Evolutionary conservation across 768 basidiomycete species (phyloP).

Genomic region (Mycena maculata): DNA sequence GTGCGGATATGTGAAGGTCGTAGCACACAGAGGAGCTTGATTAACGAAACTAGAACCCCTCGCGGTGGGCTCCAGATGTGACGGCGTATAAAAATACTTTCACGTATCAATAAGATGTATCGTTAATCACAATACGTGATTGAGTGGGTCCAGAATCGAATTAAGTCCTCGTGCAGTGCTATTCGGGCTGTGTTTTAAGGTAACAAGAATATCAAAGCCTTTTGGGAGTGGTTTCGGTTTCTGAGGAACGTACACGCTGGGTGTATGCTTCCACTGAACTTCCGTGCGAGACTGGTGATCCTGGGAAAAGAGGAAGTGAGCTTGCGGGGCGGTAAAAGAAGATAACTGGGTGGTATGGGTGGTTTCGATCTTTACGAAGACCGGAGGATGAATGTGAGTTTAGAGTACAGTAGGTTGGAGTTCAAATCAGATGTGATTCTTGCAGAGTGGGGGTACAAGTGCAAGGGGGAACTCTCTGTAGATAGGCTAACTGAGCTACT

Average conservation of each 20-base stretch:
- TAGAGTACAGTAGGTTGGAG: too few species aligned
- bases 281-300: neutral
- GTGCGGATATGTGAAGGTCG: neutral
- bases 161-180: neutral
- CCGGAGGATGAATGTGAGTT: too few species aligned
- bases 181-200: neutral
- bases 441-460: too few species aligned
- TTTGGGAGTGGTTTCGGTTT: conserved; percentile 3
- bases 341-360: too few species aligned
- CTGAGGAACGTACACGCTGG: neutral
- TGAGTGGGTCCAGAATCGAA: conserved; percentile 6
- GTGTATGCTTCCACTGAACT: neutral
- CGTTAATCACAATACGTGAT: neutral
- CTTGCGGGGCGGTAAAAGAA: too few species aligned
- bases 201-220: neutral
- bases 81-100: conserved; percentile 13
- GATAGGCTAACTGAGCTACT: too few species aligned
- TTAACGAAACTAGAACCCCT: conserved; percentile 1
- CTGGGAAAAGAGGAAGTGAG: too few species aligned
- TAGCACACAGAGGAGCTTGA: neutral
- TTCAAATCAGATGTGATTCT: too few species aligned
- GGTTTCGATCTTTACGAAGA: too few species aligned
- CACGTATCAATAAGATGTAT: conserved; percentile 4
- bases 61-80: conserved; percentile 29
- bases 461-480: too few species aligned